These are phyloP conservation scores for Scleromitrula shiraiana DNA, from an alignment of 2,329 filamentous ascomycete species.

Conservation along the genomic window DNA sequence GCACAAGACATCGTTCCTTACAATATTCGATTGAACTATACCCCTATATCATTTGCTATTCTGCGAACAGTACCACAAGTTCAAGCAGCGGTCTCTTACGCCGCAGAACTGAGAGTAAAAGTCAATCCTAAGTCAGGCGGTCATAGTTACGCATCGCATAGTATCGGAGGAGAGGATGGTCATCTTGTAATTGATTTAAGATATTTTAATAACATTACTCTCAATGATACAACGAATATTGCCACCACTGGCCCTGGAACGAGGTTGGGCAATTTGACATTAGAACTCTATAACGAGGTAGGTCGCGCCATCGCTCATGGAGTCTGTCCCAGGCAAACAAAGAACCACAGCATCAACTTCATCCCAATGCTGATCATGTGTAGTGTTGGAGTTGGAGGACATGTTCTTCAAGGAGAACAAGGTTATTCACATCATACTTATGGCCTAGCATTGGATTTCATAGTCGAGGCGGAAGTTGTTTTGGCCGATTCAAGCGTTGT, in stretches of 20 bases:
- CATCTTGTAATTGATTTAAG: conserved; percentile 47
- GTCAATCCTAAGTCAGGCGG: conserved; percentile 46
- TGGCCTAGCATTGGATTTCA: conserved; percentile 43
- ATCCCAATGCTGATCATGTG: background rate
- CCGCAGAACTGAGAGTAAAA: conserved; percentile 34
- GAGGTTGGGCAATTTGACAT: conserved; percentile 43
- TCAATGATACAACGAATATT: conserved; percentile 44
- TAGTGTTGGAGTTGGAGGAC: conserved; percentile 48
- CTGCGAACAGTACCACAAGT: conserved; percentile 31
- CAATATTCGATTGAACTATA: conserved; percentile 18
- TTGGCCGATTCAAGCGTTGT: conserved; percentile 29
- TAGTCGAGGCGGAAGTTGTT: conserved; percentile 40
- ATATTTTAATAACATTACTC: conserved; percentile 44
- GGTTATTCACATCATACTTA: conserved; percentile 39
- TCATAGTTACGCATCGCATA: conserved; percentile 44
- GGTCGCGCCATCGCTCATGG: conserved; percentile 52
- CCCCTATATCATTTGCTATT: conserved; percentile 16
- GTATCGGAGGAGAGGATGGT: conserved; percentile 38
- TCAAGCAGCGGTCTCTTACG: conserved; percentile 39
- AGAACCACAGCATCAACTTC: background rate
- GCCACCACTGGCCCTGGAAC: conserved; percentile 48
- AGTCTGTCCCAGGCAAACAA: conserved; percentile 39
- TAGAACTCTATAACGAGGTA: conserved; percentile 41
- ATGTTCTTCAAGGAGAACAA: conserved; percentile 43
- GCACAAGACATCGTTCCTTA: conserved; percentile 11